Base-by-base conservation (phyloP, 371 early-diverging fungal species). In the Batrachochytrium dendrobatidis region DNA sequence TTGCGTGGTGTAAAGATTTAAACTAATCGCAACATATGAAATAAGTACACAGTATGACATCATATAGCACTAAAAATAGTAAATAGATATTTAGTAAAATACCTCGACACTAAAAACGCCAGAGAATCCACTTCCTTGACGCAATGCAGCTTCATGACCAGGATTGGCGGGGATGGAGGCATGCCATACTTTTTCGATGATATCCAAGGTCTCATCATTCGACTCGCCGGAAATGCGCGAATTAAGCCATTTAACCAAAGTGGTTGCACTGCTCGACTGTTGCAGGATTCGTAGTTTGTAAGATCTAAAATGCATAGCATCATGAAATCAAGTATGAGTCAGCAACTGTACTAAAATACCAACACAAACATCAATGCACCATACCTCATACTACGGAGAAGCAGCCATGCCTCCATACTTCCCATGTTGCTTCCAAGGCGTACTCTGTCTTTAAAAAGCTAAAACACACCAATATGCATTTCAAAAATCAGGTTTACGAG, bases 381-480 rank as follows among this genome's bases (percentile, higher is more conserved):
- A 46, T 15, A 67, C 70, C 67, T 56, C 35, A 63, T 31, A 65
- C 60, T 59, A 24, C 83, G 70, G 3, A 79, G 57, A 2, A 77
- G 68, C 17, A 82, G 69, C 73, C 71, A 79, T 24, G 68, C 58
- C 55, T 82, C 83, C 34, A 82, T 51, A 43, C 68, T 70, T 15
- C 81, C 81, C 64, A 76, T 74, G 1, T 73, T 74, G 32, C 63
- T 64, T 7, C 83, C 83, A 3, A 67, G n/a, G 39, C 29, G 34
- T 8, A 33, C 58, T 17, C 80, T 67, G 28, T 77, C 70, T 1
- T 22, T 15, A 20, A 50, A 59, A 4, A 82, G 67, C 61, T n/a
- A n/a, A n/a, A n/a, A n/a, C n/a, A n/a, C n/a, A n/a, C n/a, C n/a
- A n/a, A n/a, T n/a, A n/a, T n/a, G n/a, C n/a, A n/a, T n/a, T n/a